Percentiles rank a stretch among this genome's conserved stretches.
These are phyloP conservation scores for Candida pseudofarinosa DNA, from an alignment of 805 yeast species.

Conservation along the genomic window DNA sequence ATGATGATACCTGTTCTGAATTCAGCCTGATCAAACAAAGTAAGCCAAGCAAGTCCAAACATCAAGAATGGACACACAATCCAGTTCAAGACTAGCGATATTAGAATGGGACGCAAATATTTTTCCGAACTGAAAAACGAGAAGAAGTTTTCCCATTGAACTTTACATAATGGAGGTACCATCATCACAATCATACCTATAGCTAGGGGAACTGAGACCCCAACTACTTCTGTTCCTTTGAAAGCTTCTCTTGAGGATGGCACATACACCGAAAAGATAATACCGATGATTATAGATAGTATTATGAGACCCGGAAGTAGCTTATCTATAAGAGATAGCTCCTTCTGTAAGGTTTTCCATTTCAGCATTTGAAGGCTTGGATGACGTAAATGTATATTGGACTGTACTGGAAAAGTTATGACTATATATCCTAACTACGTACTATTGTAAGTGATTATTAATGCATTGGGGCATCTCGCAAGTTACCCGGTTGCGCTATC, in stretches of 20 bases:
- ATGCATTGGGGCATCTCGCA: too few relatives aligned
- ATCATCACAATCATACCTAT: slow-evolving; percentile 53
- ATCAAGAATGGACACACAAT: slow-evolving; percentile 52
- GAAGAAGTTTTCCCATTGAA: slow-evolving; percentile 44
- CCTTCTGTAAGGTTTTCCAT: slow-evolving; percentile 1
- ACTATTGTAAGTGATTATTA: not conserved
- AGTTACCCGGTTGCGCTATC: not conserved
- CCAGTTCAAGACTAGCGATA: slow-evolving; percentile 52
- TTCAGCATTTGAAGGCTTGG: not conserved
- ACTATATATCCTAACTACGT: not conserved
- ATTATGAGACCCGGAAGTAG: slow-evolving; percentile 33
- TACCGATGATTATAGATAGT: slow-evolving; percentile 34
- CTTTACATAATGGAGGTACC: slow-evolving; percentile 54
- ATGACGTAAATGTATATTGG: not conserved
- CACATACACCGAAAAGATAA: slow-evolving; percentile 38
- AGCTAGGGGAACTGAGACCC: slow-evolving; percentile 44
- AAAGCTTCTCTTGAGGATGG: slow-evolving; percentile 34
- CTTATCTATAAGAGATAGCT: slow-evolving; percentile 29
- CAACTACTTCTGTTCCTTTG: slow-evolving; percentile 28
- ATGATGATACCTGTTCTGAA: slow-evolving; percentile 53
- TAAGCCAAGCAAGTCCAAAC: slow-evolving; percentile 54
- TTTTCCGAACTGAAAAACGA: slow-evolving; percentile 8
- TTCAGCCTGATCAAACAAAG: slow-evolving; percentile 44
- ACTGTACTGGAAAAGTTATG: not conserved
- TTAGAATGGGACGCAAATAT: slow-evolving; percentile 23